Percentiles rank a stretch among this genome's conserved stretches.
Evolutionary conservation across 768 basidiomycete species (phyloP).

Genomic region (Jaapia argillacea): DNA sequence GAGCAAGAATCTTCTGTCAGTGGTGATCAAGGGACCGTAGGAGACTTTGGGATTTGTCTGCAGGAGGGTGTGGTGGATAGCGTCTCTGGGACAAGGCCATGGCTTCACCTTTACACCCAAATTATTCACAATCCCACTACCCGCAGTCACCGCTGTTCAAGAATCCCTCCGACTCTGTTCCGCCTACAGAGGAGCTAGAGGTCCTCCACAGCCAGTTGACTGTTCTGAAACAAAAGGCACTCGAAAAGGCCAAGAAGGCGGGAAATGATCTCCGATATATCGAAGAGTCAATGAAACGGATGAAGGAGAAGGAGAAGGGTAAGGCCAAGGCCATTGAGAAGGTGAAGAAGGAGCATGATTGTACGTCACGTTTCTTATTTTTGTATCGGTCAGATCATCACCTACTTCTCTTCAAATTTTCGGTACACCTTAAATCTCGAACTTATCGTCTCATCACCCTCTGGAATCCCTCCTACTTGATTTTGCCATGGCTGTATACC

Average conservation of each 20-base stretch:
- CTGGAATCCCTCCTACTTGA: no score
- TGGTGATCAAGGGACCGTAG: no score
- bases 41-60: no score
- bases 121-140: constrained; percentile 23
- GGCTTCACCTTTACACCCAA: neutral
- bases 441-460: no score
- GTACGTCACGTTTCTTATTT: constrained; percentile 38
- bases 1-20: no score
- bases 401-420: neutral
- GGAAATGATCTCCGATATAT: constrained; percentile 65
- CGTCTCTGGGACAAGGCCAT: neutral
- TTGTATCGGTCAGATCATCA: neutral
- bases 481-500: constrained; percentile 8
- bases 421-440: no score
- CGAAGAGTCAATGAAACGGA: constrained; percentile 64
- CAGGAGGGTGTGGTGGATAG: no score
- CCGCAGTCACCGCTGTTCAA: constrained; percentile 54
- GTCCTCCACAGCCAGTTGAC: constrained; percentile 51
- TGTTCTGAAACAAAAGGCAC: constrained; percentile 37
- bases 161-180: constrained; percentile 54
- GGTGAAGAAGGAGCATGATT: constrained; percentile 64
- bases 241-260: constrained; percentile 65
- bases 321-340: constrained; percentile 65
- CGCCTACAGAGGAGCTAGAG: constrained; percentile 66
- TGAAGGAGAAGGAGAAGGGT: constrained; percentile 69